Percentiles rank a stretch among this genome's conserved stretches.
Conservation (phyloP, 2,329 filamentous ascomycete genomes). For the Calycina marina region DNA sequence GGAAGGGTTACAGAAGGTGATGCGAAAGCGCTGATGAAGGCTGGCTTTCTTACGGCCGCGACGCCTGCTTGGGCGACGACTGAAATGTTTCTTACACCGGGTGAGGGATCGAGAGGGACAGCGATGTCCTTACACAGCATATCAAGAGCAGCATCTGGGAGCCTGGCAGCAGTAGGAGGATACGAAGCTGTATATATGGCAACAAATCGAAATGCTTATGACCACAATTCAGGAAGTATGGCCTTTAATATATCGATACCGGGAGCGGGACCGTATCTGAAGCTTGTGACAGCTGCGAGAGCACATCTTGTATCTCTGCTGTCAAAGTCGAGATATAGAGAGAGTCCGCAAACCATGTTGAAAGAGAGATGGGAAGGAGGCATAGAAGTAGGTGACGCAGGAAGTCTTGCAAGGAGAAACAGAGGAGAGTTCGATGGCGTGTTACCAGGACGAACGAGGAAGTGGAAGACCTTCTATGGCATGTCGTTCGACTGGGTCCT, state of each 20-base stretch:
- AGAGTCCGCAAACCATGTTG: slow-evolving; percentile 46
- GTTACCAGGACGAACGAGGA: slow-evolving; percentile 45
- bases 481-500: slow-evolving; percentile 58
- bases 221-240: slow-evolving; percentile 12
- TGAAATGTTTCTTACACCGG: slow-evolving; percentile 28
- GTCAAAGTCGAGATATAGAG: slow-evolving; percentile 41
- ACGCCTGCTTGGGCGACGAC: slow-evolving; percentile 24
- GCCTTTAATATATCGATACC: slow-evolving; percentile 47
- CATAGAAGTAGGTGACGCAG: slow-evolving; percentile 30
- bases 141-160: slow-evolving; percentile 51
- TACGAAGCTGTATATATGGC: slow-evolving; percentile 47
- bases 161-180: slow-evolving; percentile 54
- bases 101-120: slow-evolving; percentile 29
- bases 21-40: slow-evolving; percentile 42
- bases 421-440: slow-evolving; percentile 42
- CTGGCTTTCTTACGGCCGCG: slow-evolving; percentile 50
- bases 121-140: slow-evolving; percentile 47
- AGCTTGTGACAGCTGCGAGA: slow-evolving; percentile 45
- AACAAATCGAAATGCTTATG: slow-evolving; percentile 33
- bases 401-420: slow-evolving; percentile 32
- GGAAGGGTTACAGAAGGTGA: slow-evolving; percentile 30
- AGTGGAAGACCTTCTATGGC: slow-evolving; percentile 59
- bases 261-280: slow-evolving; percentile 51
- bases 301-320: slow-evolving; percentile 46
- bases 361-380: slow-evolving; percentile 60